These are phyloP conservation scores for Puccinia polysora DNA, from an alignment of 1,284 basidiomycete genomes.

Conservation along the genomic window DNA sequence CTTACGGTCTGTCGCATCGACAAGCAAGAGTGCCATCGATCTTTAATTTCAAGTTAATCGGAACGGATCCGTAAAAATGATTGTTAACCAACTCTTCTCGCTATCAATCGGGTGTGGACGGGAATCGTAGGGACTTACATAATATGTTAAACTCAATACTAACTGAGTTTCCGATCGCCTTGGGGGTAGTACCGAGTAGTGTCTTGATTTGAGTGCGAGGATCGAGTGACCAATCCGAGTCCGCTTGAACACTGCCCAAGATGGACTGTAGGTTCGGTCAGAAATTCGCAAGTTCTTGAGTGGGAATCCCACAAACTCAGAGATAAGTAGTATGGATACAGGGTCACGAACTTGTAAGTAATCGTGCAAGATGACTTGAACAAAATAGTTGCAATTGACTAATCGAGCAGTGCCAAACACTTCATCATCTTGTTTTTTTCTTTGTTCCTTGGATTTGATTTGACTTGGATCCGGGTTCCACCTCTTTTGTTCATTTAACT, in stretches of 20 bases:
- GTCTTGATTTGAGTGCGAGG: slow-evolving; percentile 37
- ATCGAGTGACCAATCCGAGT: slow-evolving; percentile 38
- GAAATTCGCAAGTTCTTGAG: not conserved
- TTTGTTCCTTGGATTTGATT: slow-evolving; percentile 53
- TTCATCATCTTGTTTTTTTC: slow-evolving; percentile 58
- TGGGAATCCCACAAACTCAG: not conserved
- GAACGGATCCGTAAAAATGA: too few relatives aligned
- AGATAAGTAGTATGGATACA: too few relatives aligned
- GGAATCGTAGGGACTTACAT: slow-evolving; percentile 6
- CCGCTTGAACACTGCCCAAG: slow-evolving; percentile 39
- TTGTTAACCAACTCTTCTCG: too few relatives aligned
- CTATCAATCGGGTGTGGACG: not conserved
- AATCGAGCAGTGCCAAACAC: slow-evolving; percentile 69
- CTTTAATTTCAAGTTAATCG: too few relatives aligned
- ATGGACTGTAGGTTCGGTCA: slow-evolving; percentile 32
- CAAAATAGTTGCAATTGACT: slow-evolving; percentile 69
- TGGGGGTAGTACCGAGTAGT: slow-evolving; percentile 27
- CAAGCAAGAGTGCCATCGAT: slow-evolving; percentile 40
- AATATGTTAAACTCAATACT: slow-evolving; percentile 38
- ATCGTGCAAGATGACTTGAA: slow-evolving; percentile 21
- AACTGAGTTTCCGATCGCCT: slow-evolving; percentile 36
- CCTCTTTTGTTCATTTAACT: slow-evolving; percentile 28
- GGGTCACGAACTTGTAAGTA: slow-evolving; percentile 23
- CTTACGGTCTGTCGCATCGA: slow-evolving; percentile 31
- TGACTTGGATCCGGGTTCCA: slow-evolving; percentile 47